Evolutionary conservation across 2,329 filamentous ascomycete species (phyloP), one percentile per base, ranked within the genome.

Genomic region (Cytospora paraplurivora): DNA sequence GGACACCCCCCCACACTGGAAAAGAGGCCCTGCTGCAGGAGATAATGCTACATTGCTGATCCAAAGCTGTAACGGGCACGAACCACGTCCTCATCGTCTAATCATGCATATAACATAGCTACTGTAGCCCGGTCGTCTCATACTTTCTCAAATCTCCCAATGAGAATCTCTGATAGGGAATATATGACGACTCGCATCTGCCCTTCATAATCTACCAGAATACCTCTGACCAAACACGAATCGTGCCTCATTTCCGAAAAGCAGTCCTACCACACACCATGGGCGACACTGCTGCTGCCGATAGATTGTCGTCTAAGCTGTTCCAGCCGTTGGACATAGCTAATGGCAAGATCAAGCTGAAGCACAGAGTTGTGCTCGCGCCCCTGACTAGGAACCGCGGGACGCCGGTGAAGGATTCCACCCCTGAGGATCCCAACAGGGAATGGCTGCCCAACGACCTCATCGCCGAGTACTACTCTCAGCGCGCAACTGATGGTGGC

Each of bases 241-340:
- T 27, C 27, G 27, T 27, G 27, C 27, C 27, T 27, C 27, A 27
- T 27, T 27, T 27, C 27, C 27, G 27, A 27, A 27, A 27, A 27
- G 27, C 27, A 27, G 27, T 27, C 27, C 27, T 27, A 27, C 27
- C 11, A 49, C 55, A 10, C 34, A 50, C 12, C 33, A 61, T 66
- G 61, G 61, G 64, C 49, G 41, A 67, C 63, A 56, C 67, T 41
- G 47, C 62, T 41, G 47, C 62, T 52, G 49, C 64, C 62, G 61
- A 66, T 51, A 60, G 62, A 47, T 57, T 41, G 15, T 41, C 38
- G 60, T 69, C 71, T 54, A 59, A 71, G 63, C 69, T 76, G 15
- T 76, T 77, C 56, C 64, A 73, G 59, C 73, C 75, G 3, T 65
- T 76, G 13, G 68, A 65, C 12, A 74, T 78, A 66, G 67, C 76